Conservation (phyloP, 306 rosid genomes). For the Lupinus albus region DNA sequence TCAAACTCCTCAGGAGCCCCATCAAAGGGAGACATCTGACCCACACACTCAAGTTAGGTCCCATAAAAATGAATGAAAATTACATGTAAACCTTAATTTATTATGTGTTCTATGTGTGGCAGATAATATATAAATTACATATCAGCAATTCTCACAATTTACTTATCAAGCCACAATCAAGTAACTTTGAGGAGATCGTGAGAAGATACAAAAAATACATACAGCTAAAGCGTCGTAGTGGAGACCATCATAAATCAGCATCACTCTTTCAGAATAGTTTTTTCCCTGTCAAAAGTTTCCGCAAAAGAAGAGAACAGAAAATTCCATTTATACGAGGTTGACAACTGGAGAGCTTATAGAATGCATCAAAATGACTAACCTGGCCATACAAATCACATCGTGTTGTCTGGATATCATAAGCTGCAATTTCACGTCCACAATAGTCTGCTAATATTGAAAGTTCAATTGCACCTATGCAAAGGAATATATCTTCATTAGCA, state of each 20-base stretch:
- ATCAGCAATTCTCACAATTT: constrained; percentile 22
- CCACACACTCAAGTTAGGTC: constrained; percentile 38
- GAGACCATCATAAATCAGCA: constrained; percentile 92
- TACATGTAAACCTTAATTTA: constrained; percentile 4
- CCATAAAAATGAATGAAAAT: constrained; percentile 32
- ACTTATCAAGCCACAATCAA: constrained; percentile 15
- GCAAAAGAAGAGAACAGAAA: constrained; percentile 25
- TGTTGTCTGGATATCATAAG: constrained; percentile 89
- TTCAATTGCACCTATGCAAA: constrained; percentile 84
- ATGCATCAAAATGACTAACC: constrained; percentile 53
- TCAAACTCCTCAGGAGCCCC: constrained; percentile 95
- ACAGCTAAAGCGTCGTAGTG: constrained; percentile 97
- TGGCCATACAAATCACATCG: constrained; percentile 97
- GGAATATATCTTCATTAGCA: constrained; percentile 39
- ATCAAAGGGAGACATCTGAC: constrained; percentile 76
- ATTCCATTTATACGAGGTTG: constrained; percentile 39
- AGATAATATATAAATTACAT: constrained; percentile 7
- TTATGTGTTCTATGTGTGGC: constrained; percentile 1
- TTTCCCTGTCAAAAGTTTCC: constrained; percentile 61
- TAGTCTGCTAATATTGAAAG: constrained; percentile 84
- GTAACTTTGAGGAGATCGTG: background rate
- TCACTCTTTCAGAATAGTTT: constrained; percentile 73
- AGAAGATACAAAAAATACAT: constrained; percentile 38
- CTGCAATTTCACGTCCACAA: constrained; percentile 92
- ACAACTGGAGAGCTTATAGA: constrained; percentile 31